These are phyloP conservation scores for Chytridium lagenaria DNA, from an alignment of 371 early-diverging fungal genomes.

Conservation along the genomic window DNA sequence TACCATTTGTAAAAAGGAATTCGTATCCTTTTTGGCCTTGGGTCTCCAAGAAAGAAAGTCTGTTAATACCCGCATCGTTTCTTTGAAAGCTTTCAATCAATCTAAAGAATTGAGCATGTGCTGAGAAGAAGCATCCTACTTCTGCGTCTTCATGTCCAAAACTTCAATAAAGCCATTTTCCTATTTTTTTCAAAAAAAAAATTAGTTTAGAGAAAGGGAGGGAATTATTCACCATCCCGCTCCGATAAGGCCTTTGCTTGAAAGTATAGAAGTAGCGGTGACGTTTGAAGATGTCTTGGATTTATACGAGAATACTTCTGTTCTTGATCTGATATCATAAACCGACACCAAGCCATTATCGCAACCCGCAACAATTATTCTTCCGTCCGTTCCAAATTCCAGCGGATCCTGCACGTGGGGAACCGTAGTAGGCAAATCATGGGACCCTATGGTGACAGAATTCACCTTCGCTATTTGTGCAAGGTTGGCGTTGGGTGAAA, in stretches of 20 bases:
- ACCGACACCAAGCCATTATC: neutral
- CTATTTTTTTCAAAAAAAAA: neutral
- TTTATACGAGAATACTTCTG: slow-evolving; percentile 5
- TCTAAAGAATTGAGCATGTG: too few species aligned
- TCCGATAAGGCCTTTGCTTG: neutral
- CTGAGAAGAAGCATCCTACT: too few species aligned
- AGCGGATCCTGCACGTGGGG: neutral
- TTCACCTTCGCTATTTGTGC: neutral
- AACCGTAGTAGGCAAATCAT: too few species aligned
- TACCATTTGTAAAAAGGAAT: slow-evolving; percentile 5
- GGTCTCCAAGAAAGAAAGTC: neutral
- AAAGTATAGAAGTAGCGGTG: neutral
- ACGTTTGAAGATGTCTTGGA: slow-evolving; percentile 6
- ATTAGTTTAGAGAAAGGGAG: neutral
- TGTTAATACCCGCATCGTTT: neutral
- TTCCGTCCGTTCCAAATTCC: slow-evolving; percentile 17
- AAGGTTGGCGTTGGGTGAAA: neutral
- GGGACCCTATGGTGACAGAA: neutral
- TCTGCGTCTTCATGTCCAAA: slow-evolving; percentile 2
- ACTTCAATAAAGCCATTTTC: slow-evolving; percentile 12
- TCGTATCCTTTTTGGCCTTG: neutral
- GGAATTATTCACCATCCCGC: neutral
- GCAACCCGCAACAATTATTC: neutral
- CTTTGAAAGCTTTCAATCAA: neutral
- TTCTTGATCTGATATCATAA: slow-evolving; percentile 1